phyloP scores from a whole-genome alignment of 2,329 filamentous ascomycete genomes.

The Phialophora tarda region DNA sequence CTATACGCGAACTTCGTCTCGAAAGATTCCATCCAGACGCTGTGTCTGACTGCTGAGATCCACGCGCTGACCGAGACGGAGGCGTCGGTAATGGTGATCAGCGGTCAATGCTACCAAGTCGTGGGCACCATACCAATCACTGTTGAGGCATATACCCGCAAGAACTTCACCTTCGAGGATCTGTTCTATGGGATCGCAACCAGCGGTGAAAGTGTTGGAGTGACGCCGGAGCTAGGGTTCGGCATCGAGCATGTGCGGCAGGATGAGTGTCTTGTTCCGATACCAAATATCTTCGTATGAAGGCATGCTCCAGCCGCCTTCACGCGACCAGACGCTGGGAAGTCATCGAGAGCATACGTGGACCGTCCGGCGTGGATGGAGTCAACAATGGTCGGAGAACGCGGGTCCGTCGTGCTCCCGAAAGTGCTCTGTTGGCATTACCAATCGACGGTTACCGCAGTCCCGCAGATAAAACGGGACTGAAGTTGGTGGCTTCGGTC shows the following conservation, averaged over 20 bases:
- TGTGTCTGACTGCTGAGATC: not conserved
- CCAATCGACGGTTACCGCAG: no score
- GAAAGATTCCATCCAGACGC: not conserved
- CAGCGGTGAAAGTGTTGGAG: not conserved
- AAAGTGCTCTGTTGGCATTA: no score
- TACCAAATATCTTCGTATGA: not conserved
- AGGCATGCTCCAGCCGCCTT: not conserved
- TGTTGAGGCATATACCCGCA: not conserved
- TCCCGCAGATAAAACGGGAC: not conserved
- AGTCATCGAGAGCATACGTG: no score
- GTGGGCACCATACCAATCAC: not conserved
- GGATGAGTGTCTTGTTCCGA: not conserved
- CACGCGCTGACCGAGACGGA: not conserved
- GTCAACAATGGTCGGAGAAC: no score
- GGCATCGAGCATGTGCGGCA: slow-evolving; percentile 1
- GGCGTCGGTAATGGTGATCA: not conserved
- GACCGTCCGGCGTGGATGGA: no score
- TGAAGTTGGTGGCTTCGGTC: not conserved
- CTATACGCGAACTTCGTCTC: not conserved
- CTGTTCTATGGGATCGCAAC: not conserved
- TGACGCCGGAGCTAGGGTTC: not conserved
- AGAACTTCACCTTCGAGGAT: not conserved
- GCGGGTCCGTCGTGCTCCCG: no score
- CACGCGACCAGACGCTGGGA: no score
- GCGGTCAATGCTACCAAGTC: not conserved